These are phyloP conservation scores for Bocquillonia castaneifolia DNA, from an alignment of 441 rosid genomes.

Conservation along the genomic window DNA sequence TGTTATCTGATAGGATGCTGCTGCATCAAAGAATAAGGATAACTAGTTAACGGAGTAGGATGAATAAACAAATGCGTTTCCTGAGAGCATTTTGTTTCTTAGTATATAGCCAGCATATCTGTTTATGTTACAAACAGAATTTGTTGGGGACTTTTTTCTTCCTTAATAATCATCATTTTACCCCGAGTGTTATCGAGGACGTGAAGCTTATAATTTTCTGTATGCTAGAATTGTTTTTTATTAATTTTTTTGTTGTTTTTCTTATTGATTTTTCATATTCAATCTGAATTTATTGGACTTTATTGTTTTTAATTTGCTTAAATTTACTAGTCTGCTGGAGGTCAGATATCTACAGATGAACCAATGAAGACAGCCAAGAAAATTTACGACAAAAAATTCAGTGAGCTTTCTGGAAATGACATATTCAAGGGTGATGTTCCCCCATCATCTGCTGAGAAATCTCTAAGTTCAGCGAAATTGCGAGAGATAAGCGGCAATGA, in stretches of 20 bases:
- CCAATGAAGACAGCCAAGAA: slow-evolving; percentile 82
- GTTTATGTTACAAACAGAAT: neutral
- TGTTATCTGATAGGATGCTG: neutral
- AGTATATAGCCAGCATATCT: neutral
- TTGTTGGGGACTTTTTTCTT: neutral
- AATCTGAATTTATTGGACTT: neutral
- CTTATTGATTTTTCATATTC: no score
- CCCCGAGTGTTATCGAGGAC: neutral
- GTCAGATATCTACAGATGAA: slow-evolving; percentile 41
- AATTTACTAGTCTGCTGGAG: slow-evolving; percentile 43
- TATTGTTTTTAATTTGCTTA: slow-evolving; percentile 13
- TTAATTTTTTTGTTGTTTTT: no score
- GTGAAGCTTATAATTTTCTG: neutral
- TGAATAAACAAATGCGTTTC: no score
- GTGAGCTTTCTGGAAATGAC: slow-evolving; percentile 80
- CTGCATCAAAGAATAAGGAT: neutral
- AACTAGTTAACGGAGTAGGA: no score
- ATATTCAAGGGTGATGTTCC: slow-evolving; percentile 74
- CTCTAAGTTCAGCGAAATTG: slow-evolving; percentile 64
- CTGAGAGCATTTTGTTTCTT: neutral
- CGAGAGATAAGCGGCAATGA: slow-evolving; percentile 83
- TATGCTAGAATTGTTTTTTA: no score
- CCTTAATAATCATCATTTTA: neutral
- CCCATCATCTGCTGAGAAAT: slow-evolving; percentile 56
- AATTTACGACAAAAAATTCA: slow-evolving; percentile 64